phyloP scores from a whole-genome alignment of 352 stramenopile genomes.

The Globisporangium alternatum region DNA sequence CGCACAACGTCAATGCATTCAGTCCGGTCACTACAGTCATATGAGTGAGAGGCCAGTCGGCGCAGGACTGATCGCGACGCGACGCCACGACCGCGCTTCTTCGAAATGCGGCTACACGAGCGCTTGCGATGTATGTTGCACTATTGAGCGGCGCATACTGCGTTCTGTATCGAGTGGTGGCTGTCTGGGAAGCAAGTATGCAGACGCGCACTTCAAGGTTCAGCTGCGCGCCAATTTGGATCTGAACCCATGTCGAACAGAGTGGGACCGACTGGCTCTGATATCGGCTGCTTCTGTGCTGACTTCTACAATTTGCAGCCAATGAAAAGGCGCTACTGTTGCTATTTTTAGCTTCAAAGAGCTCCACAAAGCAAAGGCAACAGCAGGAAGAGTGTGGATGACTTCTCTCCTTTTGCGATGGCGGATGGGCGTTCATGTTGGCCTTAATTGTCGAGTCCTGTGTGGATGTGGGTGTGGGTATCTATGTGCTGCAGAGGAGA shows the following conservation, averaged over 20 bases:
- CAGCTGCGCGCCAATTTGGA: background rate
- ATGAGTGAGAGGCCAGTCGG: background rate
- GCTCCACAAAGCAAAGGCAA: background rate
- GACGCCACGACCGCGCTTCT: background rate
- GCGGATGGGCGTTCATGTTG: background rate
- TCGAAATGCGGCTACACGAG: background rate
- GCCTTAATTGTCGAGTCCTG: no score
- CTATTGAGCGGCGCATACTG: background rate
- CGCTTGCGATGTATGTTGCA: background rate
- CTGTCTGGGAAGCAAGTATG: background rate
- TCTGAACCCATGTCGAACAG: constrained; percentile 4
- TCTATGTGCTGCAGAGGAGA: no score
- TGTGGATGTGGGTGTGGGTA: no score
- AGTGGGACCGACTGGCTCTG: constrained; percentile 5
- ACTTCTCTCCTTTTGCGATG: background rate
- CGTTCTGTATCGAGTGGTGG: background rate
- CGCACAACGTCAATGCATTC: background rate
- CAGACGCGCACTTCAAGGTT: background rate
- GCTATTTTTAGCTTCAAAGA: background rate
- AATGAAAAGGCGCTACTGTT: background rate
- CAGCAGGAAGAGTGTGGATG: background rate
- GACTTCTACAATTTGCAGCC: background rate
- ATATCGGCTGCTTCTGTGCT: background rate
- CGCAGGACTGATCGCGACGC: no score
- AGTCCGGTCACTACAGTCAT: background rate